These are phyloP conservation scores for Diaporthe sp. DNA, from an alignment of 2,329 filamentous ascomycete genomes.

Conservation along the genomic window DNA sequence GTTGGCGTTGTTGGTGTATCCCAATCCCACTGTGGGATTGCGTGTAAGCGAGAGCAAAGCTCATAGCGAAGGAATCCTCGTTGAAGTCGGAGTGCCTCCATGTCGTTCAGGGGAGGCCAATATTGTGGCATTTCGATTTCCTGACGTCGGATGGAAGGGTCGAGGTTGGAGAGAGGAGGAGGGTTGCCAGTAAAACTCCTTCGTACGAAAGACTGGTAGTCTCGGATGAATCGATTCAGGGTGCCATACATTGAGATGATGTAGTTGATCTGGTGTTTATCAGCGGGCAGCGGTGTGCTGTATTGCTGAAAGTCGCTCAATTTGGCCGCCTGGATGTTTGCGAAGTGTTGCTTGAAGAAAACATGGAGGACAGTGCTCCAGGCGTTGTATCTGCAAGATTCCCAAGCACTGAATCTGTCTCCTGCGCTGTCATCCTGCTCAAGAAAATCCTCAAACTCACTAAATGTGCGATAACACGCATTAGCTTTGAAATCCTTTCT, in stretches of 20 bases:
- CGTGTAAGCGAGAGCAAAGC: neutral
- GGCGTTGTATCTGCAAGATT: rapidly evolving
- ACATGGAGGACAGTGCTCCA: rapidly evolving
- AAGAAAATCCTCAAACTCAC: neutral
- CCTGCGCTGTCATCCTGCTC: neutral
- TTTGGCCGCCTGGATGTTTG: neutral
- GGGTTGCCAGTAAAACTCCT: rapidly evolving
- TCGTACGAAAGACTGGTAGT: neutral
- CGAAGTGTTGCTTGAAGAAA: neutral
- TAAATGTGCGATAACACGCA: rapidly evolving
- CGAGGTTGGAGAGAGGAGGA: neutral
- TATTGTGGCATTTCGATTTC: neutral
- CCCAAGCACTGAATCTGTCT: neutral
- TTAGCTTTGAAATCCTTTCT: neutral
- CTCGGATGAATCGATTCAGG: neutral
- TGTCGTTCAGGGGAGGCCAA: neutral
- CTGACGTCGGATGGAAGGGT: neutral
- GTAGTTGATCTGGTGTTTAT: neutral
- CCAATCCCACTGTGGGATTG: rapidly evolving
- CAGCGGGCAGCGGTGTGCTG: neutral
- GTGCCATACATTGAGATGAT: neutral
- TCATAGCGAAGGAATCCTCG: neutral
- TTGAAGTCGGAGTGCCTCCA: neutral
- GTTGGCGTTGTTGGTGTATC: rapidly evolving
- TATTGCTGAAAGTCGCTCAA: neutral